These are phyloP conservation scores for Kokia cookei DNA, from an alignment of 441 rosid genomes.

Conservation along the genomic window DNA sequence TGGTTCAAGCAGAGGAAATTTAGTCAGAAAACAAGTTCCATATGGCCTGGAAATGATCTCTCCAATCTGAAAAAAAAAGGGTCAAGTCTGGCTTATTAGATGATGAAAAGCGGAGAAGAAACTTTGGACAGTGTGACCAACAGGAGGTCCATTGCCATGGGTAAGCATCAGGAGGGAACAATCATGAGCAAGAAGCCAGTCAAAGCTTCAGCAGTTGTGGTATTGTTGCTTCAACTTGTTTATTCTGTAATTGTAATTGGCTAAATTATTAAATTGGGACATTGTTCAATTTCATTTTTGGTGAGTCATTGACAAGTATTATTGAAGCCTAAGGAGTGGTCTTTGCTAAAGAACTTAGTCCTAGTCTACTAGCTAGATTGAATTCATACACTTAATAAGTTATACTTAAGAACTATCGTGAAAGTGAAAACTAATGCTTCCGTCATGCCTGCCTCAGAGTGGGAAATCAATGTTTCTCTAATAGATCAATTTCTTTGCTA, in stretches of 20 bases:
- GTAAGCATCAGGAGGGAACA: slow-evolving; percentile 34
- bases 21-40: background rate
- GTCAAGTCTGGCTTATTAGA: background rate
- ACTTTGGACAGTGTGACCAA: background rate
- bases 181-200: slow-evolving; percentile 24
- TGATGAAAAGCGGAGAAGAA: background rate
- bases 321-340: background rate
- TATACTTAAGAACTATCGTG: background rate
- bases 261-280: background rate
- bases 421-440: background rate
- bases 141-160: slow-evolving; percentile 21
- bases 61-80: background rate
- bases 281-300: background rate
- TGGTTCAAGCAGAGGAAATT: background rate
- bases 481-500: background rate
- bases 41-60: background rate
- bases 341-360: background rate
- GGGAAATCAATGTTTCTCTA: background rate
- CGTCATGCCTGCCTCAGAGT: background rate
- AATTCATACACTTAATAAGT: background rate
- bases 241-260: background rate
- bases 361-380: background rate
- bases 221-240: slow-evolving; percentile 10
- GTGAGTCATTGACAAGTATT: background rate
- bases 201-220: slow-evolving; percentile 35